Base-by-base conservation (phyloP, 2,329 filamentous ascomycete species). In the Aspergillus ruber region DNA sequence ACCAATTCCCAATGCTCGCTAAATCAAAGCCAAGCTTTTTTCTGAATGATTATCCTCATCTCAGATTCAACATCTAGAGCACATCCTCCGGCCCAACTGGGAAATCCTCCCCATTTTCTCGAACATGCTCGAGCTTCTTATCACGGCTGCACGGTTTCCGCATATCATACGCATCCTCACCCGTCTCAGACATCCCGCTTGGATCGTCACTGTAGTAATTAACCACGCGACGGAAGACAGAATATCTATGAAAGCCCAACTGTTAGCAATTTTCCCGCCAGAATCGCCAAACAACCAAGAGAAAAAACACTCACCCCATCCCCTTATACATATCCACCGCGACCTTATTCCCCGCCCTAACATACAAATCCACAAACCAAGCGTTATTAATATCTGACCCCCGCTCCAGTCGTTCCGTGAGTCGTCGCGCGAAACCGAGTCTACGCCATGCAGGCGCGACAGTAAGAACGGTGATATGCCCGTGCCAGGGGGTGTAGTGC, bases 401-500 rank as follows among this genome's bases (percentile, higher is more conserved):
- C n/a, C 78, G 76, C 68, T 96, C 91, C 25, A 98, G 77, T 48
- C 88, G 83, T 60, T 86, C 80, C 0, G 86, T 90, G 33, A 98
- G 77, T 41, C 86, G 84, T 50, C 86, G 88, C 44, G 91, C 93
- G 59, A 96, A 86, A 13, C 93, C 91, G 13, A 93, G 79, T 39
- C 93, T 82, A 23, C 93, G 84, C 43, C 89, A 89, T 48, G 85
- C 82, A 0, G 93, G 93, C 0, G 91, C 85, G 17, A 98, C 88
- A 0, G 93, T 97, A 44, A 98, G 77, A 32, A 91, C 93, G 4
- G 93, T 98, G 64, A 98, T 95, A 71, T 98, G 93, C 17, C 90
- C 91, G 73, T 98, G 93, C 88, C 90, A 97, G n/a, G 91, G 91
- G n/a, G 95, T 85, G 72, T 94, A 95, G 72, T 96, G 90, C 61